Conservation (phyloP, 1,284 basidiomycete genomes). For the Exobasidium rhododendri region DNA sequence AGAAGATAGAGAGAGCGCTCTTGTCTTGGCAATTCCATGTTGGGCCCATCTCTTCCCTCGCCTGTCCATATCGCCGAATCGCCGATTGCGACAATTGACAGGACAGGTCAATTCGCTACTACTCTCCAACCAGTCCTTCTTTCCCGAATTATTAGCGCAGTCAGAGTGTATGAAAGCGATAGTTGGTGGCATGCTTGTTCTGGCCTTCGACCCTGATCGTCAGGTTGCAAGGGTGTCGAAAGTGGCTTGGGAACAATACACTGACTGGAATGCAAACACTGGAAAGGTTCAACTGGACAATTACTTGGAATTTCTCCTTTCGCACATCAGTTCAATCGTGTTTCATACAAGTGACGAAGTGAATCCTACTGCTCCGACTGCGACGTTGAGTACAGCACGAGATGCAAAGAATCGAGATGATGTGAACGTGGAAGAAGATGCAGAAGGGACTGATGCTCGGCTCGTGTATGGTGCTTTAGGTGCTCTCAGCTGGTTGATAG, state of each 20-base stretch:
- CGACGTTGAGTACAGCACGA: background rate
- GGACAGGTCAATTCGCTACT: constrained; percentile 70
- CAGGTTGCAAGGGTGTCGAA: constrained; percentile 62
- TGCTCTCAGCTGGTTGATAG: constrained; percentile 27
- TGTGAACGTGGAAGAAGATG: constrained; percentile 48
- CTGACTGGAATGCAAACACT: background rate
- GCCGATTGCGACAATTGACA: constrained; percentile 70
- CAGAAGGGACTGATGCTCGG: constrained; percentile 41
- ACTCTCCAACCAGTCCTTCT: constrained; percentile 60
- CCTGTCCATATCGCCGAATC: constrained; percentile 75
- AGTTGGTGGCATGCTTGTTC: constrained; percentile 75
- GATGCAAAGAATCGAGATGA: constrained; percentile 54
- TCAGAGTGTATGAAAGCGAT: constrained; percentile 67
- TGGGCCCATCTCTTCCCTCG: constrained; percentile 74
- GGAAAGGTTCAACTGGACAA: background rate
- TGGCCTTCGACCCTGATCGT: constrained; percentile 71
- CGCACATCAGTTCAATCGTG: background rate
- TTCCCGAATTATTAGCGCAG: constrained; percentile 64
- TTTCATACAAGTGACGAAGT: constrained; percentile 3
- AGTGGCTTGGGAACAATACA: constrained; percentile 61
- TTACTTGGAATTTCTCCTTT: constrained; percentile 4
- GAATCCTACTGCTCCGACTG: background rate
- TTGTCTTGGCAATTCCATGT: constrained; percentile 72
- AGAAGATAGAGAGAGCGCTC: constrained; percentile 54
- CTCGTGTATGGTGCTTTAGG: constrained; percentile 47